Percentiles rank a stretch among this genome's conserved stretches.
phyloP scores from a whole-genome alignment of 169 alveolate genomes.

The Plasmodium gonderi region DNA sequence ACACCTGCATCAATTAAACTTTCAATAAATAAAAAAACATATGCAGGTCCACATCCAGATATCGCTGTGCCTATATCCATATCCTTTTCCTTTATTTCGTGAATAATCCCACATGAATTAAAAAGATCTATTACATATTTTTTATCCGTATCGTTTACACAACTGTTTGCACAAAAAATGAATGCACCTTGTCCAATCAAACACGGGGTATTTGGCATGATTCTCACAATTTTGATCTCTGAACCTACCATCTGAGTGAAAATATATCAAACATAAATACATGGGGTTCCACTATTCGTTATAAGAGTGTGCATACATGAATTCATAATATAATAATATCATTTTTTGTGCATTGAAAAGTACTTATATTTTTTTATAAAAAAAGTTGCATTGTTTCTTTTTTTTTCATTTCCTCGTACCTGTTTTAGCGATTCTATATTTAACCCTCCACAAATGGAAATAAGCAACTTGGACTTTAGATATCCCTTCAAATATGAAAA shows the following conservation, averaged over 20 bases:
- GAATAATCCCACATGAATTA: conserved; percentile 36
- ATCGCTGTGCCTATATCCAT: conserved; percentile 63
- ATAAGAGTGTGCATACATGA: not conserved
- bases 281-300: too few species aligned
- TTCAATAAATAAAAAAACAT: conserved; percentile 78
- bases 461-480: conserved; percentile 21
- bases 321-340: too few species aligned
- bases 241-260: conserved; percentile 9
- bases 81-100: conserved; percentile 62
- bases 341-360: too few species aligned
- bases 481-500: conserved; percentile 9
- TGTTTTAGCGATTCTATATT: conserved; percentile 31
- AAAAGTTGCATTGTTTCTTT: too few species aligned
- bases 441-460: conserved; percentile 72
- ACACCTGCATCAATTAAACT: conserved; percentile 83
- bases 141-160: conserved; percentile 16
- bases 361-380: too few species aligned
- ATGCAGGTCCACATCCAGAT: conserved; percentile 81
- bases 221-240: conserved; percentile 38
- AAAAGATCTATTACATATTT: conserved; percentile 27
- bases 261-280: not conserved
- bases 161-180: conserved; percentile 36
- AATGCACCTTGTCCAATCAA: conserved; percentile 65
- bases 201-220: conserved; percentile 75
- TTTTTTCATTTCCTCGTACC: conserved; percentile 5